Conservation (phyloP, 2,329 filamentous ascomycete species). For the Arthrinium phaeospermum region DNA sequence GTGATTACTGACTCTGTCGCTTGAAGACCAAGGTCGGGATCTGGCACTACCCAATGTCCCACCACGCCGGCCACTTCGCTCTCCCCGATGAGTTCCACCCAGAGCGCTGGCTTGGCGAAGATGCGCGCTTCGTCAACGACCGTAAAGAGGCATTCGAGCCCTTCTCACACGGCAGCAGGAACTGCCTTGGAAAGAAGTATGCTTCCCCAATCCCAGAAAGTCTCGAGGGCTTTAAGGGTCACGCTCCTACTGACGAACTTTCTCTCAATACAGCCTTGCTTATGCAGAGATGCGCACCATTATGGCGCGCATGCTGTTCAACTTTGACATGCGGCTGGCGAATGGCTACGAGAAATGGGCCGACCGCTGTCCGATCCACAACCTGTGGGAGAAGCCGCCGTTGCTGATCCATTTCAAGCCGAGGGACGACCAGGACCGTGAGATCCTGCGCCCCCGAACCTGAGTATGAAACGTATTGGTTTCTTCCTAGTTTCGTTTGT, state of each 20-base stretch:
- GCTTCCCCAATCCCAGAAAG: not conserved
- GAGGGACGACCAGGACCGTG: not conserved
- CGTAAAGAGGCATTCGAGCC: slow-evolving; percentile 19
- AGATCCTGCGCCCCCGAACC: not conserved
- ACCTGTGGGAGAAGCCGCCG: slow-evolving; percentile 36
- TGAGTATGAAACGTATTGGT: not conserved
- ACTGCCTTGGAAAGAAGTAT: slow-evolving; percentile 21
- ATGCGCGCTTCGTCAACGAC: not conserved
- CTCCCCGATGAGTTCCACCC: slow-evolving; percentile 16
- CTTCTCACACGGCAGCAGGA: slow-evolving; percentile 19
- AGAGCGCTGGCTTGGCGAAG: slow-evolving; percentile 18
- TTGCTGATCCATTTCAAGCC: slow-evolving; percentile 33
- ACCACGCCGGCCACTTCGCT: slow-evolving; percentile 24
- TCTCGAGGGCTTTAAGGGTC: too few species aligned
- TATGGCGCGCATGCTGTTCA: slow-evolving; percentile 42
- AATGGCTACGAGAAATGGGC: slow-evolving; percentile 35
- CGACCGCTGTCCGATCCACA: slow-evolving; percentile 32
- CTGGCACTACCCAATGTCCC: slow-evolving; percentile 37
- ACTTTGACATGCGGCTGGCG: slow-evolving; percentile 41
- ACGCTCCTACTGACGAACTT: too few species aligned
- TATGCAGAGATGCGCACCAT: slow-evolving; percentile 46
- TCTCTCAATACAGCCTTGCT: slow-evolving; percentile 33
- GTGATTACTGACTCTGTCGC: not conserved
- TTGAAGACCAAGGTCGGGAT: slow-evolving; percentile 34
- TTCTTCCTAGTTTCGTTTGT: not conserved